phyloP scores from a whole-genome alignment of 345 rosid species.

The Aquilaria malaccensis region DNA sequence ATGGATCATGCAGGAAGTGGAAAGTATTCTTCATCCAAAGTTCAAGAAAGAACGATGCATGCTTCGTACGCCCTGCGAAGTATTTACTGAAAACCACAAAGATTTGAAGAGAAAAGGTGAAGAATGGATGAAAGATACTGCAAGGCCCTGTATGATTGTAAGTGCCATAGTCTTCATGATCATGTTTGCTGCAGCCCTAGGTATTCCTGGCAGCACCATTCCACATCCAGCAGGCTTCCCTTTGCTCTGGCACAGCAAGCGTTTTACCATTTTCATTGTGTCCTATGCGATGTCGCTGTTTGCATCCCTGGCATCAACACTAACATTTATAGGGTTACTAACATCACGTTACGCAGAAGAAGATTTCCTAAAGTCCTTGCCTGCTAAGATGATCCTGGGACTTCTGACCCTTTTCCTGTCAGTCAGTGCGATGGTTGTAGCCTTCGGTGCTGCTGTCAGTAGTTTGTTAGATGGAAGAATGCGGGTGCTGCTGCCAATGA shows the following conservation, averaged over 20 bases:
- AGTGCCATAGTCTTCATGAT: background rate
- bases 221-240: slow-evolving; percentile 1
- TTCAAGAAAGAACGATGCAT: background rate
- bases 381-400: slow-evolving; percentile 14
- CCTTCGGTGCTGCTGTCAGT: slow-evolving; percentile 11
- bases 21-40: background rate
- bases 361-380: slow-evolving; percentile 22
- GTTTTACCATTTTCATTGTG: slow-evolving; percentile 10
- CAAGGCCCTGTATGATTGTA: background rate
- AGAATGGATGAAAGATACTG: background rate
- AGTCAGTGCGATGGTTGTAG: slow-evolving; percentile 16
- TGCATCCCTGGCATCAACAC: slow-evolving; percentile 9
- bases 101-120: background rate
- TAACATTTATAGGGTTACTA: slow-evolving; percentile 22
- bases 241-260: background rate
- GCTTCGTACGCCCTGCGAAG: background rate
- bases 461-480: background rate
- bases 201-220: background rate
- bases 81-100: background rate
- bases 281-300: slow-evolving; percentile 18
- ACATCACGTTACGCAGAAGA: slow-evolving; percentile 15
- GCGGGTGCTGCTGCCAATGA: slow-evolving; percentile 7
- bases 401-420: slow-evolving; percentile 10
- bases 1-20: background rate
- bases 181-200: background rate